phyloP scores from a whole-genome alignment of 106 monocot genomes.

The Apostasia shenzhenica region DNA sequence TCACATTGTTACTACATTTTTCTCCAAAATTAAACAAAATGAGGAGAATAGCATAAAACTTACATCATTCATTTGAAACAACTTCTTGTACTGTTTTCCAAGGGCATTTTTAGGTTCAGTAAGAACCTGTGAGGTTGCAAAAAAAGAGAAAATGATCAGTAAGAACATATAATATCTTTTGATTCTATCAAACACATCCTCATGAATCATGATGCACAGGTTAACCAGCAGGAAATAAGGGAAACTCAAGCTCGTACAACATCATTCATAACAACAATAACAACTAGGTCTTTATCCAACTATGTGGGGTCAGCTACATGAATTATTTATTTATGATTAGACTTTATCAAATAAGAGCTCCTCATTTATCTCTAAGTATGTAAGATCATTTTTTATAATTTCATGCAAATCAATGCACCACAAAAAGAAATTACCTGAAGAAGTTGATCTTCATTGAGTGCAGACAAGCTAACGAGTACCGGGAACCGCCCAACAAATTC shows the following conservation, averaged over 20 bases:
- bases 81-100: conserved; percentile 72
- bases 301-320: no score
- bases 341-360: no score
- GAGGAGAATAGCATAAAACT: conserved; percentile 10
- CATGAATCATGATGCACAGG: no score
- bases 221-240: not conserved
- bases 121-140: conserved; percentile 41
- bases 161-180: not conserved
- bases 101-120: conserved; percentile 80
- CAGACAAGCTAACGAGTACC: conserved; percentile 51
- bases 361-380: no score
- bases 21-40: not conserved
- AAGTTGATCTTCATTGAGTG: conserved; percentile 64
- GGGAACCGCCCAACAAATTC: conserved; percentile 88
- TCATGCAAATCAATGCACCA: not conserved
- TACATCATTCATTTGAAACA: conserved; percentile 85
- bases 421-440: conserved; percentile 40
- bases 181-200: no score
- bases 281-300: no score
- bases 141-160: not conserved
- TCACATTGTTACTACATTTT: not conserved
- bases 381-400: no score
- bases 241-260: not conserved
- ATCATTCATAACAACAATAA: no score
- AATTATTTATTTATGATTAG: no score